A percentile compares a stretch with the other conserved stretches of the same genome.
Conservation (phyloP, 164 flowering plant genomes). For the Aristolochia contorta region DNA sequence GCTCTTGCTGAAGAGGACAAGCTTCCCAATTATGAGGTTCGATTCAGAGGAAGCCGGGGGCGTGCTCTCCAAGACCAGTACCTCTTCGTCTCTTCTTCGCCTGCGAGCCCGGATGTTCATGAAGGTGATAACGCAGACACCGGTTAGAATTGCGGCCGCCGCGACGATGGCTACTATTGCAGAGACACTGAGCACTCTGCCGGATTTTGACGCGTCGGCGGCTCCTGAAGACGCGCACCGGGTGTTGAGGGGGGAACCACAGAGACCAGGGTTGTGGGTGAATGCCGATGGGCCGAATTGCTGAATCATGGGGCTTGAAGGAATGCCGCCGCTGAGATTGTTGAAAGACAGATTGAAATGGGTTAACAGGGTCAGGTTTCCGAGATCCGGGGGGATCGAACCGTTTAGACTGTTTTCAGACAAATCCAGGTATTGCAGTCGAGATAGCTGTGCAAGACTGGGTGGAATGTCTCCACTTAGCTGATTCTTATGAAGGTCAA, state of each 20-base stretch:
- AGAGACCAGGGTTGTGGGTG: constrained; percentile 58
- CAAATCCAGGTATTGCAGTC: constrained; percentile 49
- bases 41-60: constrained; percentile 71
- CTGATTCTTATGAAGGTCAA: constrained; percentile 62
- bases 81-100: constrained; percentile 28
- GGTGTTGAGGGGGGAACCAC: constrained; percentile 57
- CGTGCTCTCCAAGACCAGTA: constrained; percentile 53
- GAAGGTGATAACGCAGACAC: constrained; percentile 60
- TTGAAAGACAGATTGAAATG: constrained; percentile 75
- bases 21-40: constrained; percentile 73
- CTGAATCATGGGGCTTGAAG: constrained; percentile 35
- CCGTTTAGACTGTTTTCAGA: constrained; percentile 67
- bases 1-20: constrained; percentile 88
- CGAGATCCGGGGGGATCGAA: constrained; percentile 55
- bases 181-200: constrained; percentile 51
- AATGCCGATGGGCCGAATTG: constrained; percentile 56
- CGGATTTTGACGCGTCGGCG: constrained; percentile 18
- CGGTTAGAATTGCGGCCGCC: constrained; percentile 69
- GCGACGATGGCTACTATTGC: constrained; percentile 86
- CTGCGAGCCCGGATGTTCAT: constrained; percentile 58
- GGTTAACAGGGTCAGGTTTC: constrained; percentile 39
- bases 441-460: constrained; percentile 42
- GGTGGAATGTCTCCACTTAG: constrained; percentile 69
- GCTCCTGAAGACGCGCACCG: constrained; percentile 33
- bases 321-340: constrained; percentile 66